A percentile compares a stretch with the other conserved stretches of the same genome.
phyloP scores from a whole-genome alignment of 2,329 filamentous ascomycete genomes.

The Leptographium procerum region DNA sequence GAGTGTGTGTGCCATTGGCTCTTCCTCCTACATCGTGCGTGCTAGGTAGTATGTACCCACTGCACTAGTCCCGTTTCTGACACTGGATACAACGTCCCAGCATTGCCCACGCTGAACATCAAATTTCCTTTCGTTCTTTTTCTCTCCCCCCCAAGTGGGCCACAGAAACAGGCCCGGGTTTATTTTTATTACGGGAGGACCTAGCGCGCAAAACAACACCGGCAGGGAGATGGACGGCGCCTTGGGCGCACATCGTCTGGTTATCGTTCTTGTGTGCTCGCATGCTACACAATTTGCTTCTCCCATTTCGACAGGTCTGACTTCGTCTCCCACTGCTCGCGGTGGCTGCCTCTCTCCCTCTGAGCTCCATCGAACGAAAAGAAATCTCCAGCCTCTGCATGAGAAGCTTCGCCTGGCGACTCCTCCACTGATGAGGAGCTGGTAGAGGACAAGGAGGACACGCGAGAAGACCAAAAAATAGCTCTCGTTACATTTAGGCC shows the following conservation, averaged over 20 bases:
- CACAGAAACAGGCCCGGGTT: not conserved
- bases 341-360: not conserved
- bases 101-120: slow-evolving; percentile 3
- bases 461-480: not conserved
- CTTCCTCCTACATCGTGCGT: not conserved
- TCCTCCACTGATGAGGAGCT: slow-evolving; percentile 10
- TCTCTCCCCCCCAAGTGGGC: not conserved
- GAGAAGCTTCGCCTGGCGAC: slow-evolving; percentile 5
- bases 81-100: slow-evolving; percentile 4
- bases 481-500: not conserved
- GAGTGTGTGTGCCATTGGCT: not conserved
- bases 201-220: not conserved
- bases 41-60: not conserved
- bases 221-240: slow-evolving; percentile 7
- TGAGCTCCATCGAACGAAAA: not conserved
- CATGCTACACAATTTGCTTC: slow-evolving; percentile 24
- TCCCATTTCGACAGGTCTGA: slow-evolving; percentile 17
- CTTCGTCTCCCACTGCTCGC: not conserved
- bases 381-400: not conserved
- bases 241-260: slow-evolving; percentile 1
- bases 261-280: not conserved
- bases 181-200: slow-evolving; percentile 2
- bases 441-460: slow-evolving; percentile 2
- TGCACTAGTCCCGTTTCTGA: not conserved
- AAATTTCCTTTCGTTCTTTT: slow-evolving; percentile 8